Conservation (phyloP, 257 asterid species). For the Penstemon eatonii region DNA sequence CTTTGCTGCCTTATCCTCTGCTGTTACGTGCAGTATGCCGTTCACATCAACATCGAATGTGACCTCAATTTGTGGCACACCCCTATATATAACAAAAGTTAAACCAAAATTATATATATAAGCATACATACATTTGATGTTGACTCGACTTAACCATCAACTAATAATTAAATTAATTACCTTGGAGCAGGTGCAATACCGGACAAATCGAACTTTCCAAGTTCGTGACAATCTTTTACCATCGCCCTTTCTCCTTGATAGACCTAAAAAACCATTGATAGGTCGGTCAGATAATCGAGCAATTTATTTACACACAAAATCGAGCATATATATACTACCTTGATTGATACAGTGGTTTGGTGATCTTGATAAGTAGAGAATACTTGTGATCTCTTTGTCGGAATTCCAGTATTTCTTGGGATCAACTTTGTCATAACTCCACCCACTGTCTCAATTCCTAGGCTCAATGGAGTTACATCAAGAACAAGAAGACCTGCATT, state of each 20-base stretch:
- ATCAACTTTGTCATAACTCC: conserved; percentile 62
- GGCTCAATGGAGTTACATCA: conserved; percentile 39
- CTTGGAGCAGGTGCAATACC: conserved; percentile 53
- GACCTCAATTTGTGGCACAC: conserved; percentile 59
- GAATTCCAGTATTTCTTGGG: conserved; percentile 49
- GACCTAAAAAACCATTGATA: conserved; percentile 26
- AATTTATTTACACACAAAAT: no score
- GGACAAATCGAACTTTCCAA: conserved; percentile 47
- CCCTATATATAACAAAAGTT: conserved; percentile 16
- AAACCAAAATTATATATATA: no score
- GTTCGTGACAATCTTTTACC: conserved; percentile 48
- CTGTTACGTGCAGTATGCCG: conserved; percentile 50
- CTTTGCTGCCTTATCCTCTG: conserved; percentile 53
- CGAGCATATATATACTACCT: conserved; percentile 22
- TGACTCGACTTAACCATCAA: no score
- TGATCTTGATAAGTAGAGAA: conserved; percentile 56
- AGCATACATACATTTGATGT: no score
- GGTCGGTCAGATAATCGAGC: no score
- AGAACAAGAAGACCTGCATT: conserved; percentile 22
- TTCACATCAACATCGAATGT: conserved; percentile 53
- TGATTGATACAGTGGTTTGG: conserved; percentile 48
- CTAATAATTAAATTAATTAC: no score
- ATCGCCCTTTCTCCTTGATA: conserved; percentile 56
- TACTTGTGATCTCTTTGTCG: conserved; percentile 52
- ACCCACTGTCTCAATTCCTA: conserved; percentile 61